A percentile compares a stretch with the other conserved stretches of the same genome.
These are phyloP conservation scores for Gossypium ekmanianum DNA, from an alignment of 345 rosid species.

Conservation along the genomic window DNA sequence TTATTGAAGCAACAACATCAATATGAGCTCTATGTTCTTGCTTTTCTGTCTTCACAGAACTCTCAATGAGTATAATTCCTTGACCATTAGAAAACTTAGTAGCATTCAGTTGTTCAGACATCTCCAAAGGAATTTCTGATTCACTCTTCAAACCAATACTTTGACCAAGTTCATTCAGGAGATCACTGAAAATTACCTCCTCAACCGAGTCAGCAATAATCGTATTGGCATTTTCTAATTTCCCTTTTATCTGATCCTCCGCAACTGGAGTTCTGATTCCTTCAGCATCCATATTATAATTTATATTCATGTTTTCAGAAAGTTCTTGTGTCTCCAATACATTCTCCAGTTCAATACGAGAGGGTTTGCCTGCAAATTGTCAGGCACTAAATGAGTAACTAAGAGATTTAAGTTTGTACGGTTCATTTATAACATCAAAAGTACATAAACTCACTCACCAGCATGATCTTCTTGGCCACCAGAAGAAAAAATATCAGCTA, in stretches of 20 bases:
- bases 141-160: conserved; percentile 3
- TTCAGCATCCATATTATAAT: background rate
- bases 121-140: conserved; percentile 6
- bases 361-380: conserved; percentile 5
- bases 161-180: conserved; percentile 4
- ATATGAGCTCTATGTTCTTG: background rate
- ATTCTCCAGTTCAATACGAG: background rate
- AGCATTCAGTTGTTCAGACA: background rate
- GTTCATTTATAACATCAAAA: conserved; percentile 1
- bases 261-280: background rate
- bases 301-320: background rate
- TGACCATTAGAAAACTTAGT: background rate
- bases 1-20: background rate
- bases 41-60: background rate
- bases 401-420: no score
- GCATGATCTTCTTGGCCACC: background rate
- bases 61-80: background rate
- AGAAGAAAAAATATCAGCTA: background rate
- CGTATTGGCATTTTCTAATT: background rate
- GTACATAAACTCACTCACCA: conserved; percentile 5
- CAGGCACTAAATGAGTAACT: conserved; percentile 4
- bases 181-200: conserved; percentile 10
- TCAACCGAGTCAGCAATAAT: background rate
- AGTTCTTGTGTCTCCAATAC: background rate
- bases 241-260: conserved; percentile 1